Conservation (phyloP, 164 flowering plant species). For the Sextonia rubra region DNA sequence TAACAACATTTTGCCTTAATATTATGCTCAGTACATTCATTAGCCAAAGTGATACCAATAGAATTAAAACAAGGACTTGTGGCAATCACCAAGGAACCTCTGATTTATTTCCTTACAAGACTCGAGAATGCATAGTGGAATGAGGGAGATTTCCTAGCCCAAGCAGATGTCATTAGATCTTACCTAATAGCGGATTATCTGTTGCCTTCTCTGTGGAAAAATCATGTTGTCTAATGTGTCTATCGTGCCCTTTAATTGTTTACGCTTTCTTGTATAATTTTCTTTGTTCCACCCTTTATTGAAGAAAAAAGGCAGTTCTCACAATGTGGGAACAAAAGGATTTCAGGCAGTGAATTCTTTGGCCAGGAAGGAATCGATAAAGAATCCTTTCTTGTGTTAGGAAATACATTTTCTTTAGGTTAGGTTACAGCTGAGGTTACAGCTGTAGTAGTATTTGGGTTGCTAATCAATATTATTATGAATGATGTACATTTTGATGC, state of each 20-base stretch:
- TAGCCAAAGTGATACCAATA: not conserved
- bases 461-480: not conserved
- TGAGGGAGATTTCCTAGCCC: too few relatives aligned
- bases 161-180: too few relatives aligned
- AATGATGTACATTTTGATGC: not conserved
- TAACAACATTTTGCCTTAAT: not conserved
- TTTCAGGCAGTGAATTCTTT: not conserved
- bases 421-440: not conserved
- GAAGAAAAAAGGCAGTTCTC: not conserved
- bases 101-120: not conserved
- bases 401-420: not conserved
- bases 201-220: not conserved
- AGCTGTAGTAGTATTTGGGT: not conserved
- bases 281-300: too few relatives aligned
- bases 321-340: too few relatives aligned
- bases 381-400: not conserved
- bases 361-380: not conserved
- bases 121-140: not conserved
- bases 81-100: not conserved
- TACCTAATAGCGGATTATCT: too few relatives aligned
- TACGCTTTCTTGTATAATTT: too few relatives aligned
- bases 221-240: not conserved
- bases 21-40: not conserved
- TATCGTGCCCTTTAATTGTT: too few relatives aligned
- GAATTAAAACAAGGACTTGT: not conserved